Evolutionary conservation across 2,329 filamentous ascomycete genomes (phyloP), one percentile per base, ranked within the genome.

Genomic region (Aureobasidium subglaciale): DNA sequence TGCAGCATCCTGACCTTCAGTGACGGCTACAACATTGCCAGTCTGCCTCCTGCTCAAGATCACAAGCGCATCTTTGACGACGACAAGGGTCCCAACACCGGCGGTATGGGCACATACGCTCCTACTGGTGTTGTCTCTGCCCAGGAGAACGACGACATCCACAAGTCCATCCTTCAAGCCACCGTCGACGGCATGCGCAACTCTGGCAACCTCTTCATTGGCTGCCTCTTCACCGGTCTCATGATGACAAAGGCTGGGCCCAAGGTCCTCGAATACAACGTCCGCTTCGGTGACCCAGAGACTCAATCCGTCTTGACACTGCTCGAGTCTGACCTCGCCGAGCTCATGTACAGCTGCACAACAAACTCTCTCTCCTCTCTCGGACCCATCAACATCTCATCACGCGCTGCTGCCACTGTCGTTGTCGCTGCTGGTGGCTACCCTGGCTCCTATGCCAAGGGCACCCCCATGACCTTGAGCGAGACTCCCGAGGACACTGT

Each of bases 21-120:
- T 66, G 93, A 99, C 68, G 93, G 93, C 50, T 86, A 87, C 68
- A 86, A 86, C 1, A 87, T 95, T 68, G 81, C 83, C 67, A 90
- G 87, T 8, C 78, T 97, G 9, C 92, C 92, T 5, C 86, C 93
- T 1, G 92, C 92, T 1, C 93, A 99, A 71, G 93, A 97, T 70
- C 93, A 99, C 77, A 97, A 99, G 80, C 83, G 90, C 59, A 90
- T 95, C 61, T 88, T 87, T 53, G 93, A 99, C 65, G 89, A 88
- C 55, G 92, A 97, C 68, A 79, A 82, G 48, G 93, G 93, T 1
- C 88, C 90, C 34, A 97, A 97, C 74, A 97, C 93, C 2, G 93
- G 92, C 58, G 93, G 93, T 37, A 97, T 97, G 93, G 93, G 93
- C 50, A 96, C 90, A 68, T 97, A 97, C 71, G 90, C 91, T 15